Evolutionary conservation across 495 filamentous ascomycete species (phyloP).

Genomic region (Peziza echinospora): DNA sequence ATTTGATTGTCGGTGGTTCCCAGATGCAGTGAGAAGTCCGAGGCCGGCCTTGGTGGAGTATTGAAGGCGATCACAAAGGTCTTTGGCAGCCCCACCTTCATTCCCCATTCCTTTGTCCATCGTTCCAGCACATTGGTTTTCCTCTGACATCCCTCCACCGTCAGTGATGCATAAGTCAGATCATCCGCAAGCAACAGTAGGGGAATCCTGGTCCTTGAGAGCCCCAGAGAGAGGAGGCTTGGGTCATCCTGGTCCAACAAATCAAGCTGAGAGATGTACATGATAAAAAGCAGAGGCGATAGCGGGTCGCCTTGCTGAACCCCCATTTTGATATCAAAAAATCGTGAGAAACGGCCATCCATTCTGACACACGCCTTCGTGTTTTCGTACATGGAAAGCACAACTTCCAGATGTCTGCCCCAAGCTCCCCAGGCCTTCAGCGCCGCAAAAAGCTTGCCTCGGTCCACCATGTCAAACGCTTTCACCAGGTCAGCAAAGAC

Average conservation of each 20-base stretch:
- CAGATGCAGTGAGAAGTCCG: too few relatives aligned
- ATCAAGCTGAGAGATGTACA: not conserved
- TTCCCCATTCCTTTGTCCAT: too few relatives aligned
- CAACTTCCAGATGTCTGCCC: not conserved
- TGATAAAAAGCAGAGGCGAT: conserved; percentile 1
- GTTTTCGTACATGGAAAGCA: not conserved
- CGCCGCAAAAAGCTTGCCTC: not conserved
- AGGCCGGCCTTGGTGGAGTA: too few relatives aligned
- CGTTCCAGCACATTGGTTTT: not conserved
- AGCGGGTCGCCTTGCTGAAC: conserved; percentile 1
- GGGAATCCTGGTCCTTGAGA: not conserved
- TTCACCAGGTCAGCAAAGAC: not conserved
- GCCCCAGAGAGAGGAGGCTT: not conserved
- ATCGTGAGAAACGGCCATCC: not conserved
- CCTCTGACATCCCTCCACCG: not conserved
- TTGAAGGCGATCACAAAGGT: not conserved
- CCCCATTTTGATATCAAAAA: not conserved
- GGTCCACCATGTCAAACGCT: not conserved
- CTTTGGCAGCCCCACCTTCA: not conserved
- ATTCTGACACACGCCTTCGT: not conserved
- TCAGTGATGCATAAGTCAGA: not conserved
- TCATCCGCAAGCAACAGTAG: not conserved
- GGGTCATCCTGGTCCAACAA: not conserved
- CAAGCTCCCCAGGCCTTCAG: not conserved
- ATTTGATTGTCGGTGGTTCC: not conserved